Base-by-base conservation (phyloP, 257 asterid genomes). In the Voacanga thouarsii region DNA sequence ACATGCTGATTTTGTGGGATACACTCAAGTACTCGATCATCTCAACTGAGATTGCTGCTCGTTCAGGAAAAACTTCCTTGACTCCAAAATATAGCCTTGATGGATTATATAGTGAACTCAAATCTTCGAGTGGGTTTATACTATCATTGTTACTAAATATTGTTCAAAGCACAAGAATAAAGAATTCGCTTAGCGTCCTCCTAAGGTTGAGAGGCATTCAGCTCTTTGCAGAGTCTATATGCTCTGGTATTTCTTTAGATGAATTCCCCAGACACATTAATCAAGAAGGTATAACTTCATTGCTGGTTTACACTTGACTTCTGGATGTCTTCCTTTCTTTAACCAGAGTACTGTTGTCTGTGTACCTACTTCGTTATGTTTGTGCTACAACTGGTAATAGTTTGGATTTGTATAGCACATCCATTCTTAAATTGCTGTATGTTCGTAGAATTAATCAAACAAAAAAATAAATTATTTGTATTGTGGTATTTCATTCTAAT, bases 41-140 rank as follows among this genome's bases (percentile, higher is more conserved):
- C 73, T 90, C 98, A 12, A 78, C 92, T 33, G 98, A 96, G 87
- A 86, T 93, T 75, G 93, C 98, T 83, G 87, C 97, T 77, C 97
- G 98, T 41, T 89, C 97, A 41, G 75, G 88, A 75, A 93, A 86
- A 83, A 81, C 79, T 67, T 92, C 94, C 44, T 79, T 91, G 85
- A 79, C 87, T 89, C 93, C 99, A 75, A 89, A 86, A 79, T 88
- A 83, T 81, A 88, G 89, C 76, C 83, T 89, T 67, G 87, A 77
- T 85, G 82, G 89, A 75, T 78, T 96, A 73, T 89, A 88, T 84
- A 87, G 85, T 71, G 98, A 92, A 78, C 94, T 96, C 74, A 86
- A 89, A 70, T 89, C 98, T 80, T 88, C 98, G 16, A 92, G 90
- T 78, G 91, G 97, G 74, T 96, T 96, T 76, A 89, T 93, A 84